phyloP scores from a whole-genome alignment of 495 filamentous ascomycete genomes.

The Trichoderma parareesei region DNA sequence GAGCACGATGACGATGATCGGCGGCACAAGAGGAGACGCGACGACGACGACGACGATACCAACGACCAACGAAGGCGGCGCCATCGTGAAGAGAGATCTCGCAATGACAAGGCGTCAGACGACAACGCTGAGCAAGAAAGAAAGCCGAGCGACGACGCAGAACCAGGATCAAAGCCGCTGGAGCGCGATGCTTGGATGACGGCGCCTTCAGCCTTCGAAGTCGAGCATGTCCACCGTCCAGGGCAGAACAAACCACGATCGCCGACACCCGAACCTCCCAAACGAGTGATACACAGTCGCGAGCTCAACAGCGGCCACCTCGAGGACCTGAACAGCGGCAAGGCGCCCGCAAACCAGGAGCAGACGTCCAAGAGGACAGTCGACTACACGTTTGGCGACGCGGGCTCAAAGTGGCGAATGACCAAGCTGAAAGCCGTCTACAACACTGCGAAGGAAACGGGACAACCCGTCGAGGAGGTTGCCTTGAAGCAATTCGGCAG shows the following conservation, averaged over 20 bases:
- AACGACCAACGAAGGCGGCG: constrained; percentile 25
- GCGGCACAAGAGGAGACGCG: constrained; percentile 40
- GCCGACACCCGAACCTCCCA: constrained; percentile 49
- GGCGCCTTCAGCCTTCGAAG: constrained; percentile 66
- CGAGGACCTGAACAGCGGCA: constrained; percentile 44
- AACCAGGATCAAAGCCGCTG: constrained; percentile 15
- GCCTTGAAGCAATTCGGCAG: constrained; percentile 76
- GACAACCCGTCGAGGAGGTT: constrained; percentile 64
- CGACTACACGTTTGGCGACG: constrained; percentile 81
- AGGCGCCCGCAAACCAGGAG: constrained; percentile 32
- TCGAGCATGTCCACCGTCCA: constrained; percentile 75
- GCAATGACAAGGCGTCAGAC: constrained; percentile 12
- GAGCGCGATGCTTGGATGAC: constrained; percentile 90
- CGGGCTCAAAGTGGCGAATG: constrained; percentile 91
- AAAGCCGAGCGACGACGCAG: constrained; percentile 18
- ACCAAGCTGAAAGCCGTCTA: constrained; percentile 84
- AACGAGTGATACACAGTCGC: constrained; percentile 68
- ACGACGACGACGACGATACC: constrained; percentile 28
- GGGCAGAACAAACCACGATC: constrained; percentile 39
- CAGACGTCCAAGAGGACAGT: constrained; percentile 55
- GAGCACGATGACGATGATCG: constrained; percentile 34
- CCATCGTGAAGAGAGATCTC: constrained; percentile 20
- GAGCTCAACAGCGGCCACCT: constrained; percentile 68
- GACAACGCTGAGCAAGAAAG: constrained; percentile 29
- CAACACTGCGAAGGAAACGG: constrained; percentile 65